phyloP scores from a whole-genome alignment of 768 basidiomycete genomes.

The Nidula microcarpa region DNA sequence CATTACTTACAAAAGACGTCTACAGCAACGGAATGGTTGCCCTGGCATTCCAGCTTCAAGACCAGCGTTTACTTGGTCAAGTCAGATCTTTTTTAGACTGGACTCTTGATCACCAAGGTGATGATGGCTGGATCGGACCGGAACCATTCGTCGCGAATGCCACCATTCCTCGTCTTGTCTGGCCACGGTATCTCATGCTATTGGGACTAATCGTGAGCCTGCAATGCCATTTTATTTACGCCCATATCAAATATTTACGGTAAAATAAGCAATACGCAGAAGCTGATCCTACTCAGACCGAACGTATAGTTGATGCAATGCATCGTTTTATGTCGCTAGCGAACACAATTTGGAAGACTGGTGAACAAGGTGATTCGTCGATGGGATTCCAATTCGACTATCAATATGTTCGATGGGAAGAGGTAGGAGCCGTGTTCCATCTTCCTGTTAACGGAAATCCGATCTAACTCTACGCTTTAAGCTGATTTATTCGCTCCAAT shows the following conservation, averaged over 20 bases:
- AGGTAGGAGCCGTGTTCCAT: slow-evolving; percentile 14
- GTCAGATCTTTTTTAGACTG: slow-evolving; percentile 34
- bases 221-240: not conserved
- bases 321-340: slow-evolving; percentile 29
- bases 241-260: not conserved
- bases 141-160: slow-evolving; percentile 32
- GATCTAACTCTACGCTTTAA: slow-evolving; percentile 4
- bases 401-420: slow-evolving; percentile 40
- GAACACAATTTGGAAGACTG: slow-evolving; percentile 30
- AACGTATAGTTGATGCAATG: slow-evolving; percentile 33
- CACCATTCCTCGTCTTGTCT: slow-evolving; percentile 31
- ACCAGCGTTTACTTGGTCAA: slow-evolving; percentile 32
- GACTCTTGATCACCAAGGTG: slow-evolving; percentile 29
- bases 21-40: slow-evolving; percentile 36
- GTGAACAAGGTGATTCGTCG: slow-evolving; percentile 27
- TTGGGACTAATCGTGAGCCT: slow-evolving; percentile 31
- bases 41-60: slow-evolving; percentile 35
- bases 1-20: too few relatives aligned
- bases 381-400: slow-evolving; percentile 40
- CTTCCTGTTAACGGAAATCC: not conserved
- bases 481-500: slow-evolving; percentile 33
- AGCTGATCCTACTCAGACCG: slow-evolving; percentile 30
- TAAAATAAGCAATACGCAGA: slow-evolving; percentile 36
- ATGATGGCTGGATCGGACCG: slow-evolving; percentile 40
- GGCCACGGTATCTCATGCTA: slow-evolving; percentile 39